Conservation (phyloP, 768 basidiomycete genomes). For the Tulasnella sp. region DNA sequence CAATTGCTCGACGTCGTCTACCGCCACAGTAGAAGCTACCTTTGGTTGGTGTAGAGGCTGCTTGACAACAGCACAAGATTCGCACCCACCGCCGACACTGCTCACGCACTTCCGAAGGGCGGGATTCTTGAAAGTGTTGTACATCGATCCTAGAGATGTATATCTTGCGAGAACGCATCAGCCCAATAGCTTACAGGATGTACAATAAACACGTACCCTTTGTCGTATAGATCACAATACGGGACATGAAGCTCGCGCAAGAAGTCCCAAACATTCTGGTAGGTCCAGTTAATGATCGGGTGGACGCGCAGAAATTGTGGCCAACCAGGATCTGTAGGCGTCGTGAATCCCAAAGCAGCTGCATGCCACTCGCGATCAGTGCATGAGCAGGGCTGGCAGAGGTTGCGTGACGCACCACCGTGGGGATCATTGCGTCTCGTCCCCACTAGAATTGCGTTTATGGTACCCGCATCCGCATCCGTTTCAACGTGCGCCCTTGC, state of each 20-base stretch:
- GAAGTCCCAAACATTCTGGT: slow-evolving; percentile 82
- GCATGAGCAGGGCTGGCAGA: not conserved
- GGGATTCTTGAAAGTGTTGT: slow-evolving; percentile 90
- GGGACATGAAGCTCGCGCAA: slow-evolving; percentile 61
- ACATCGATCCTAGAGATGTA: slow-evolving; percentile 91
- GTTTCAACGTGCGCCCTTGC: slow-evolving; percentile 1
- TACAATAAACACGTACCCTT: slow-evolving; percentile 82
- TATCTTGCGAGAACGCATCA: slow-evolving; percentile 47
- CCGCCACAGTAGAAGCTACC: too few relatives aligned
- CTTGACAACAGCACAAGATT: too few relatives aligned
- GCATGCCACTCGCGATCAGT: not conserved
- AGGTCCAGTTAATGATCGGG: slow-evolving; percentile 93
- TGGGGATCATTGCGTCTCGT: slow-evolving; percentile 86
- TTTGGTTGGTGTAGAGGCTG: too few relatives aligned
- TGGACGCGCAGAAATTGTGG: slow-evolving; percentile 83
- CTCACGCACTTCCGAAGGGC: slow-evolving; percentile 37
- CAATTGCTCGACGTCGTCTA: not conserved
- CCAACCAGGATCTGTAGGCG: slow-evolving; percentile 84
- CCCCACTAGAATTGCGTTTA: slow-evolving; percentile 79
- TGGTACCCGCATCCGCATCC: slow-evolving; percentile 32
- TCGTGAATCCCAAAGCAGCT: slow-evolving; percentile 63
- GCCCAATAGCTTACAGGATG: too few relatives aligned
- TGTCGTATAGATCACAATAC: slow-evolving; percentile 83
- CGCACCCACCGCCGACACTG: too few relatives aligned
- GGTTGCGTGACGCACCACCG: slow-evolving; percentile 51